Percentiles rank a stretch among this genome's conserved stretches.
Conservation (phyloP, 495 filamentous ascomycete genomes). For the Massariosphaeria phaeospora region DNA sequence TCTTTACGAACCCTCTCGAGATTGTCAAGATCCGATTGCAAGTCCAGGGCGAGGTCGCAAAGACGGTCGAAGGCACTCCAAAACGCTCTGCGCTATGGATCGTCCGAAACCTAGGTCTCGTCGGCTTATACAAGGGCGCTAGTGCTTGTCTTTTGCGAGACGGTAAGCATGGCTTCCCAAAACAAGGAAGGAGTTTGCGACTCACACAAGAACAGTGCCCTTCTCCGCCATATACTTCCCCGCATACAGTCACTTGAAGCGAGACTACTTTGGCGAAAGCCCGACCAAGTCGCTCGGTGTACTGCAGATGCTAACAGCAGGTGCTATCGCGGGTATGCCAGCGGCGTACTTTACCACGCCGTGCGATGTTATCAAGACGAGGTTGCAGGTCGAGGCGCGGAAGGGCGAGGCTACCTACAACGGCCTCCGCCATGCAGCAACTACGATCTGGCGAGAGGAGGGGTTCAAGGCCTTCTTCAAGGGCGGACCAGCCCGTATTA, state of each 20-base stretch:
- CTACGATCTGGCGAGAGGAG: conserved; percentile 79
- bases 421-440: conserved; percentile 78
- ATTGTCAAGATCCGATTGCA: conserved; percentile 99
- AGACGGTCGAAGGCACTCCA: conserved; percentile 74
- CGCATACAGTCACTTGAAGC: conserved; percentile 88
- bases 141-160: conserved; percentile 91
- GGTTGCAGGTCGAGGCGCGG: conserved; percentile 91
- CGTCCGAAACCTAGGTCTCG: conserved; percentile 86
- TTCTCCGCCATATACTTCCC: conserved; percentile 99
- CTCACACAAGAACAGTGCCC: conserved; percentile 53
- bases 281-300: conserved; percentile 86
- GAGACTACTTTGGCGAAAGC: conserved; percentile 86
- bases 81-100: conserved; percentile 96
- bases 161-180: conserved; percentile 33
- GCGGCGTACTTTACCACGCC: conserved; percentile 96
- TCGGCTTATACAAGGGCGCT: conserved; percentile 97
- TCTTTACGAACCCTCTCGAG: conserved; percentile 95
- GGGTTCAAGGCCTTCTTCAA: conserved; percentile 97
- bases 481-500: conserved; percentile 87
- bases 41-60: conserved; percentile 92
- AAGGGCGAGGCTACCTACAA: conserved; percentile 89
- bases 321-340: conserved; percentile 97
- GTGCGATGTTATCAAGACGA: conserved; percentile 98
- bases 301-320: conserved; percentile 85
- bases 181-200: background rate